Base-by-base conservation (phyloP, 148 eudicot genomes). In the Spergularia bocconei region DNA sequence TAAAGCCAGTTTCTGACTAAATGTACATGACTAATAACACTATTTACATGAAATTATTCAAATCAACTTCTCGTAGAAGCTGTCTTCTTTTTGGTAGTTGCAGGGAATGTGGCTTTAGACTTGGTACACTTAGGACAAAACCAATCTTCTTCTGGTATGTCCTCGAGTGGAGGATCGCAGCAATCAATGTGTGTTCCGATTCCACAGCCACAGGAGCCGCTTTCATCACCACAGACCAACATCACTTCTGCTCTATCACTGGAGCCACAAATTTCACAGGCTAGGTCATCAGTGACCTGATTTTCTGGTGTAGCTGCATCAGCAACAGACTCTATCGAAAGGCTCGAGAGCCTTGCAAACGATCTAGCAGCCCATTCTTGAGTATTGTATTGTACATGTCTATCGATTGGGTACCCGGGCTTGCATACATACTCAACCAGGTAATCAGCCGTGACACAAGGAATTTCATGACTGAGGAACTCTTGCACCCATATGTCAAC, bases 401-500 rank as follows among this genome's bases (percentile, higher is more conserved):
- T 81, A 23, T 95, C 96, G 0, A 90, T 92, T 73, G 99, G 61
- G 81, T 85, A 90, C 2, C 97, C 92, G 3, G 96, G 97, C 80
- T 92, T 95, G 85, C 99, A 95, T 2, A 95, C 90, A 65, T 88
- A 92, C 75, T 92, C 97, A 17, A 95, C 99, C 75, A 95, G 75
- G 75, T 95, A 95, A 86, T 95, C 99, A 4, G 94, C 92, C 38
- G 77, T 70, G 23, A 95, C 84, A 69, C 99, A 95, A 2, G 99
- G 97, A 21, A 91, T 84, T 78, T 95, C 91, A 60, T 88, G 86
- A 48, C 82, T 79, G 33, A 89, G 71, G 66, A 95, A 95, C 78
- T 95, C 99, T 76, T 95, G 99, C 48, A 95, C 87, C 98, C 99
- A 95, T 60, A 84, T 76, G 72, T 95, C 99, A 16, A 84, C 91